A percentile compares a stretch with the other conserved stretches of the same genome.
phyloP scores from a whole-genome alignment of 331 rosid genomes.

The Pyrus hybrid region DNA sequence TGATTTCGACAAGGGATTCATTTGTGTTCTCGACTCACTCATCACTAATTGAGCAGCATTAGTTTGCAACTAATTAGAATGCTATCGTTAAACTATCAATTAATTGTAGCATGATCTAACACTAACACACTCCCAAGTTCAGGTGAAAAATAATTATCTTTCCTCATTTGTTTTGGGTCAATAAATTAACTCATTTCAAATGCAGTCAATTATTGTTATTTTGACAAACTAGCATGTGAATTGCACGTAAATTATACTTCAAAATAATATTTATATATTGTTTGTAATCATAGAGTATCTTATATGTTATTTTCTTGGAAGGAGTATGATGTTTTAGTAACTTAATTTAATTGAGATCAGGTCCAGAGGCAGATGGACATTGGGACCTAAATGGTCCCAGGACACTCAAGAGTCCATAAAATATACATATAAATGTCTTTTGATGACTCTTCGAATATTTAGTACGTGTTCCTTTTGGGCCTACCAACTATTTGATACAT shows the following conservation, averaged over 20 bases:
- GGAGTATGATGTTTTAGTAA: neutral
- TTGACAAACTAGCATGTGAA: neutral
- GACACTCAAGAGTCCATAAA: no score
- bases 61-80: neutral
- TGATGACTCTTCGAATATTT: no score
- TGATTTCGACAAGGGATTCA: neutral
- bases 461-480: no score
- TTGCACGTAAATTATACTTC: neutral
- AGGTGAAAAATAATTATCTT: neutral
- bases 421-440: neutral
- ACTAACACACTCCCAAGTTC: neutral
- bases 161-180: neutral
- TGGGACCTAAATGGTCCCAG: no score
- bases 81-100: neutral
- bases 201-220: neutral
- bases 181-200: neutral
- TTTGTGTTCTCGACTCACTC: neutral
- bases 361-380: no score
- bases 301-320: neutral
- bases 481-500: neutral
- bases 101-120: neutral
- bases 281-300: neutral
- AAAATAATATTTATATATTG: no score
- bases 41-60: constrained; percentile 3
- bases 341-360: no score